Evolutionary conservation across 129 eudicot genomes (phyloP).

Genomic region (Escallonia herrerae): DNA sequence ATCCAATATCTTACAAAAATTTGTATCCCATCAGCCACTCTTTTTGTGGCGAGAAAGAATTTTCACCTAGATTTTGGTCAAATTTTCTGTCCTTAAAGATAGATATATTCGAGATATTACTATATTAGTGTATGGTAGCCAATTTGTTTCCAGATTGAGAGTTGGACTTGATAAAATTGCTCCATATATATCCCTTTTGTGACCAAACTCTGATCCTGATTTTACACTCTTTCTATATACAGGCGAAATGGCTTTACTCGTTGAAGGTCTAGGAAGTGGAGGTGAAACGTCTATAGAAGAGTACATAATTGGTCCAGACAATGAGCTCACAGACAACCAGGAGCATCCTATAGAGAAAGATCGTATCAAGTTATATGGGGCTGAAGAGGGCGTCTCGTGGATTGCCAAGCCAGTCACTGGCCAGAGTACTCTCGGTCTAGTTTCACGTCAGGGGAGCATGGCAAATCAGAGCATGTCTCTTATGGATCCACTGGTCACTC

Average conservation of each 20-base stretch:
- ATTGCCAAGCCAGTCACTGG: conserved; percentile 80
- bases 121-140: too few species aligned
- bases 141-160: too few species aligned
- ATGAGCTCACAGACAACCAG: conserved; percentile 37
- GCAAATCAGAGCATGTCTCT: conserved; percentile 29
- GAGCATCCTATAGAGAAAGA: conserved; percentile 41
- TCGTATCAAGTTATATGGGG: conserved; percentile 60
- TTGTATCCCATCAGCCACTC: too few species aligned
- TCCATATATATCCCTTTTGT: neutral
- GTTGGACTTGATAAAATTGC: too few species aligned
- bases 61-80: too few species aligned
- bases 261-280: conserved; percentile 80
- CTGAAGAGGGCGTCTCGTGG: conserved; percentile 81
- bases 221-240: neutral
- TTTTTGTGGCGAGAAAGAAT: too few species aligned
- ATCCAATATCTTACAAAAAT: too few species aligned
- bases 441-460: conserved; percentile 62
- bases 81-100: too few species aligned
- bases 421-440: conserved; percentile 61
- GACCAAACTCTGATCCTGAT: neutral
- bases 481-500: conserved; percentile 70
- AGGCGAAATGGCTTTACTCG: conserved; percentile 87
- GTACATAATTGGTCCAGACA: conserved; percentile 64
- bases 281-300: conserved; percentile 74
- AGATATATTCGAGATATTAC: too few species aligned